Base-by-base conservation (phyloP, 768 basidiomycete species). In the Agrocybe praecox region DNA sequence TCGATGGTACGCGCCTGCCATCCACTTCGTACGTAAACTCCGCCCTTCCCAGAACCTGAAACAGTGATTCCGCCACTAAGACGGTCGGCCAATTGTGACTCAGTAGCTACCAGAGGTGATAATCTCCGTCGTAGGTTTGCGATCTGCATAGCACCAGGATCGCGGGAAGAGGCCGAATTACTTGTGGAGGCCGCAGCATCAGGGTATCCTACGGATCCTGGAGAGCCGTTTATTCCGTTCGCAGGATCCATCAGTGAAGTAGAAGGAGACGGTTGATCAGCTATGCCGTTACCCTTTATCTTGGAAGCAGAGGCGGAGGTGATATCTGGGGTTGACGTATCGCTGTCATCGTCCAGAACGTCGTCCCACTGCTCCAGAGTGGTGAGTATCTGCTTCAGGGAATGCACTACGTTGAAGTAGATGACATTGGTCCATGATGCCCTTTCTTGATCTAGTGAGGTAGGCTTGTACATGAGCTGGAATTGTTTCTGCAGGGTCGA, bases 401-500 rank as follows among this genome's bases (percentile, higher is more conserved):
- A 86, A 65, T 80, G 83, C 49, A 90, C 81, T 62, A 90, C 81
- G 71, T 90, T 90, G 73, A 89, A 88, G 68, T 87, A 90, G 49
- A 90, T 83, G 62, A 90, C 82, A 12, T 84, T 86, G 55, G 85
- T 80, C 89, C 89, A 90, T 46, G 87, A 88, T 49, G 79, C 71
- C 18, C 88, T 85, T 64, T 90, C 88, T 57, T 79, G 78, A 56
- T 90, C 87, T 42, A 90, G 73, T 42, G 86, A 84, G 58, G 79
- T 81, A 9, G 88, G 90, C 56, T 81, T 85, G 71, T 91, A 91
- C 84, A 91, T 89, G 62, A 92, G 82, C 69, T 90, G 89, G 62
- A 88, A 90, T 65, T 89, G 89, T 67, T 89, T 89, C 71, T 88
- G 87, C 46, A 90, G 79, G 3, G 88, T 89, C 29, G 86, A 86